Evolutionary conservation across 139 green algal species (phyloP), one percentile per base, ranked within the genome.

Genomic region (Chlorella sp.): DNA sequence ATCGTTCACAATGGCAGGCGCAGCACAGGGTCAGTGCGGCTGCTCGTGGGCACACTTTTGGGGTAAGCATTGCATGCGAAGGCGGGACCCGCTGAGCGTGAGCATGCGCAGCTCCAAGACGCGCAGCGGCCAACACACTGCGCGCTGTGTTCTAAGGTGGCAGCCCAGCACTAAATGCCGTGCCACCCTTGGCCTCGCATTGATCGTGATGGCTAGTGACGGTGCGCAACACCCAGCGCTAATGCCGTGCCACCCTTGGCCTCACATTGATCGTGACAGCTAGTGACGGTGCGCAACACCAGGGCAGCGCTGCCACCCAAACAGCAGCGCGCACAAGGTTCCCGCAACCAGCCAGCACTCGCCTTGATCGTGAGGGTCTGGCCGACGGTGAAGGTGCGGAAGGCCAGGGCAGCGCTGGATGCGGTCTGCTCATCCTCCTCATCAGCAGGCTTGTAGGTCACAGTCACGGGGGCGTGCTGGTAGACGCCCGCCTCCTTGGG

Each of bases 401-500:
- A 76, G 19, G n/a, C 32, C 44, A 84, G 79, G 43, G 26, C n/a
- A 20, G 79, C 17, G 43, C 64, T 54, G 44, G 79, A 65, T 8
- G 38, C 79, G 3, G 43, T 28, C 79, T 84, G 76, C 76, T 28
- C n/a, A 13, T 22, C n/a, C 69, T 80, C 70, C 16, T 73, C 81
- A 73, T 86, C 81, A 0, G 36, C 51, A 54, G 81, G 64, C 24
- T 32, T 68, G 81, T 86, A 86, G n/a, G 81, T 69, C 16, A 86
- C 70, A 0, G 44, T 17, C 2, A 36, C 34, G 30, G 44, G 67
- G 30, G 70, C 26, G 40, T 54, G 44, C 38, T 43, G 28, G 46
- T 62, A 30, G 34, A 44, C 30, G 36, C 81, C 70, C 2, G 70
- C 41, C 54, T 73, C 70, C 70, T 80, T 80, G 81, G 46, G 1